A percentile compares a stretch with the other conserved stretches of the same genome.
Conservation (phyloP, 306 rosid genomes). For the Sophora flavescens region DNA sequence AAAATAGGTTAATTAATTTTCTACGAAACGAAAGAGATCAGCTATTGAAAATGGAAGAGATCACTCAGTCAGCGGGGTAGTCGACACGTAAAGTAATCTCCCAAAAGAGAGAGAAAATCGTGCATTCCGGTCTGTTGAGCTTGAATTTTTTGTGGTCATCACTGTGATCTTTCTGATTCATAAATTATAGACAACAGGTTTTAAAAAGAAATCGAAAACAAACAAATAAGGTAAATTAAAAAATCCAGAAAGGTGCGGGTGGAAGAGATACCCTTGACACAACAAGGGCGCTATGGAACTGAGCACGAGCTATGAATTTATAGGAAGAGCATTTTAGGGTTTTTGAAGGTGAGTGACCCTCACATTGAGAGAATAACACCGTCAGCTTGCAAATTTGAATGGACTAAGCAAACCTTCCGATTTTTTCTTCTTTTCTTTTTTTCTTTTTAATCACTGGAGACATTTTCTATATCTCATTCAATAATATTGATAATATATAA, state of each 20-base stretch:
- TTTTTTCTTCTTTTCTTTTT: too few relatives aligned
- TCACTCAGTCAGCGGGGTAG: conserved; percentile 78
- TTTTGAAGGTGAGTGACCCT: not conserved
- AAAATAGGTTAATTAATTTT: too few relatives aligned
- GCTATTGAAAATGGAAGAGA: conserved; percentile 13
- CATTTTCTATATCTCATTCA: too few relatives aligned
- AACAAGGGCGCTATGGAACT: not conserved
- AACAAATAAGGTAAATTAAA: not conserved
- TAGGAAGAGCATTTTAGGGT: conserved; percentile 42
- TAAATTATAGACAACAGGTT: not conserved
- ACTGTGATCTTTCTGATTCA: conserved; percentile 16
- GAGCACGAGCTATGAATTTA: conserved; percentile 7
- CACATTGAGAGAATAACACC: not conserved
- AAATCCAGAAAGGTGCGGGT: not conserved
- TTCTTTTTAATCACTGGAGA: too few relatives aligned
- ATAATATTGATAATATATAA: too few relatives aligned
- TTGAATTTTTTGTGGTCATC: conserved; percentile 62
- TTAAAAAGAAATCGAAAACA: not conserved
- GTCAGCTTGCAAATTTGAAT: not conserved
- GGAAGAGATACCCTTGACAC: not conserved
- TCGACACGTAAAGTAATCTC: conserved; percentile 66
- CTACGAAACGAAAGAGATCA: too few relatives aligned
- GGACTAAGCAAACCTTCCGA: conserved; percentile 3
- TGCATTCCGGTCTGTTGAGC: conserved; percentile 94
- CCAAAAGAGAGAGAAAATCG: conserved; percentile 53